phyloP scores from a whole-genome alignment of 1,284 basidiomycete genomes.

The Ustilago sp. region DNA sequence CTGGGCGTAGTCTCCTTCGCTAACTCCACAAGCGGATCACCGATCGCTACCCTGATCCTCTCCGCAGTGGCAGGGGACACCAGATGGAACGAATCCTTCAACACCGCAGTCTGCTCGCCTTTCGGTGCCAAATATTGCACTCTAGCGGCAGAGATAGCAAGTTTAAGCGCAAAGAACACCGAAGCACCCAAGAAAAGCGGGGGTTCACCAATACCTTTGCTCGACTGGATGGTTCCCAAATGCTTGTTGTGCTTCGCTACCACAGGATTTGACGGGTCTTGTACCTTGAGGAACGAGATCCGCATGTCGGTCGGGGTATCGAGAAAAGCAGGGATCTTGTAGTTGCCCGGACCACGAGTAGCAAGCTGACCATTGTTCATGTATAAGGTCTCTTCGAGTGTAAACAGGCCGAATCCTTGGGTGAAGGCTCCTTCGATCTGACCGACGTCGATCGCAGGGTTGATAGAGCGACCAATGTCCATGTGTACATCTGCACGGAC shows the following conservation, averaged over 20 bases:
- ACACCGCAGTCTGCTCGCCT: slow-evolving; percentile 18
- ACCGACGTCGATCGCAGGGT: slow-evolving; percentile 70
- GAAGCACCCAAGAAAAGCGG: slow-evolving; percentile 69
- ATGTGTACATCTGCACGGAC: slow-evolving; percentile 65
- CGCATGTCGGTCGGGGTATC: slow-evolving; percentile 69
- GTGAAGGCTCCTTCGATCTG: slow-evolving; percentile 69
- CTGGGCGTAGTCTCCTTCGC: slow-evolving; percentile 58
- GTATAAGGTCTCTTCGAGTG: slow-evolving; percentile 69
- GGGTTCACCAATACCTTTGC: slow-evolving; percentile 65
- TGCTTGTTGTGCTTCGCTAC: slow-evolving; percentile 39
- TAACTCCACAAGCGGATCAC: slow-evolving; percentile 58
- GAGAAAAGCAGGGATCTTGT: slow-evolving; percentile 69
- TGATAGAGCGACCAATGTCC: slow-evolving; percentile 70
- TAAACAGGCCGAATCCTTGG: slow-evolving; percentile 65
- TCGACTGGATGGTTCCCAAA: slow-evolving; percentile 64
- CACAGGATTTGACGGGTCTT: slow-evolving; percentile 36
- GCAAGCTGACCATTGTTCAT: slow-evolving; percentile 67
- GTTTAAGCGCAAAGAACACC: slow-evolving; percentile 68
- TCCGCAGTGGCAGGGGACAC: slow-evolving; percentile 68
- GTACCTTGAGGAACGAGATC: slow-evolving; percentile 65
- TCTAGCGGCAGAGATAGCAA: slow-evolving; percentile 66
- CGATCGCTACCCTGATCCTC: slow-evolving; percentile 66
- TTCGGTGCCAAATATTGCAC: slow-evolving; percentile 41
- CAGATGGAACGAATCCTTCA: slow-evolving; percentile 55
- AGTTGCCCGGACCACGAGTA: slow-evolving; percentile 68